These are phyloP conservation scores for Calonectria naviculata DNA, from an alignment of 2,329 filamentous ascomycete genomes.

Conservation along the genomic window DNA sequence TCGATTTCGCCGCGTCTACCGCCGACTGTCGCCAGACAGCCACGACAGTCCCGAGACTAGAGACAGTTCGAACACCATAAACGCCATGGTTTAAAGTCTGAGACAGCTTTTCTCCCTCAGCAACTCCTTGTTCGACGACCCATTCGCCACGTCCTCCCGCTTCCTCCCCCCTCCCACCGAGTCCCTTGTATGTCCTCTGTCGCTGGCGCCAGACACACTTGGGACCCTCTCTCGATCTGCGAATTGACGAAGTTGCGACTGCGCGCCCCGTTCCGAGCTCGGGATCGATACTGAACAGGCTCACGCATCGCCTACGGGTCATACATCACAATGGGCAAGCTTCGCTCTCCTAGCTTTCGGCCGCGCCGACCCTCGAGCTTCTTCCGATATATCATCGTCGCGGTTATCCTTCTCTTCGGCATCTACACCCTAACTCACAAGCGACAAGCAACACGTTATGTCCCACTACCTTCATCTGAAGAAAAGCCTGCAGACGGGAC, in stretches of 20 bases:
- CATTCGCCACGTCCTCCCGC: not conserved
- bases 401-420: conserved; percentile 47
- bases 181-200: conserved; percentile 17
- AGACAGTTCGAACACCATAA: not conserved
- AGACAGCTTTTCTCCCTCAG: not conserved
- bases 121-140: not conserved
- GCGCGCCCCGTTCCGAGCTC: not conserved
- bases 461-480: not conserved
- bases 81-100: conserved; percentile 8
- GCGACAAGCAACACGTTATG: not conserved
- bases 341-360: conserved; percentile 54
- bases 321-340: conserved; percentile 37
- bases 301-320: not conserved
- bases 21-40: not conserved
- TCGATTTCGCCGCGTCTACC: not conserved
- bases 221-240: not conserved
- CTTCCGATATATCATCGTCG: conserved; percentile 53
- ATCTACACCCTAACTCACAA: conserved; percentile 41
- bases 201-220: conserved; percentile 23
- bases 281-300: not conserved
- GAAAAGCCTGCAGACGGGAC: not conserved
- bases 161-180: not conserved
- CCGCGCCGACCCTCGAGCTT: conserved; percentile 56
- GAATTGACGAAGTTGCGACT: not conserved
- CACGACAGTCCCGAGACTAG: not conserved